Evolutionary conservation across 805 yeast genomes (phyloP), one percentile per base, ranked within the genome.

Genomic region (Candida sithepensis): DNA sequence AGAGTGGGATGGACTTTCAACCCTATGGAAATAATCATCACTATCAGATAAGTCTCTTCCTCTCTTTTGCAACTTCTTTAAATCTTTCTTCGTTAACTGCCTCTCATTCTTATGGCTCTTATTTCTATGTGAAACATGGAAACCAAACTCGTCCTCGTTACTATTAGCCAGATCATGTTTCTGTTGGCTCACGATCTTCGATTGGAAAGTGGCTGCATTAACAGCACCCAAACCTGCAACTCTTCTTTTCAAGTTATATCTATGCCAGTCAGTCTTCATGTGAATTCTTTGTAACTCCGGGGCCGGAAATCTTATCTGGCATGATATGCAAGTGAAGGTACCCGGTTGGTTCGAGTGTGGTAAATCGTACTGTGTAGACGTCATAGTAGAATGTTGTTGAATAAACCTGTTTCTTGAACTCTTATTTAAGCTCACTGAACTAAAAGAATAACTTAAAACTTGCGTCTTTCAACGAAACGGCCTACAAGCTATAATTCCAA

Each of bases 231-330:
- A 68, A n/a, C 78, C 76, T 1, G 96, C 96, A 20, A 94, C 96
- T 55, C 96, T 77, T 68, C 99, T 82, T 64, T 94, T 94, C 61
- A 94, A 74, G 59, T 94, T 94, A 66, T 94, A 94, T 53, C 99
- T 78, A 63, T 94, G 99, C 99, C 98, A 94, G 46, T 94, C 99
- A 2, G 96, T 84, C 65, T 88, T 89, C 99, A 94, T 94, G 64
- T 94, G 99, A 51, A 77, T 77, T 53, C 98, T 77, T 70, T 94
- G 99, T 47, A 84, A 74, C 54, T 85, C 95, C 12, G 96, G 85
- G 36, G 83, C 75, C 30, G 84, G 81, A 60, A 94, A 92, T 46
- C 82, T 81, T 53, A 89, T 81, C 19, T 82, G 83, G 67, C 99
- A 94, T 23, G 97, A 86, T 59, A 90, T 92, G 68, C 99, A 94